Evolutionary conservation across 345 rosid species (phyloP).

Genomic region (Nephelium lappaceum): DNA sequence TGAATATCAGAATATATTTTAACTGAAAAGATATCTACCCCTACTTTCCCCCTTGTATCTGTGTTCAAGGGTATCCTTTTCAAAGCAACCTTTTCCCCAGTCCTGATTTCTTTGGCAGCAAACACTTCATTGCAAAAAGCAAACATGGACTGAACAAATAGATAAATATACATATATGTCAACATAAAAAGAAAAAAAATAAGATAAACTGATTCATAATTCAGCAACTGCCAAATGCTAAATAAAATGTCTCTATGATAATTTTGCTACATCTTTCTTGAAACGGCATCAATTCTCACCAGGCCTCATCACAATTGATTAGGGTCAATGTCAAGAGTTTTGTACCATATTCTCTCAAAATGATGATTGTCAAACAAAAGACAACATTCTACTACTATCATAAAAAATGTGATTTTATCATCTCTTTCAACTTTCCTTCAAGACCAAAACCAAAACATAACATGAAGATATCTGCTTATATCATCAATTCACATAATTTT

Average conservation of each 20-base stretch:
- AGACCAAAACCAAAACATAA: too few species aligned
- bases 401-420: too few species aligned
- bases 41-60: constrained; percentile 63
- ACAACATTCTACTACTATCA: too few species aligned
- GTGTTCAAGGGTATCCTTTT: constrained; percentile 97
- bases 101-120: constrained; percentile 85
- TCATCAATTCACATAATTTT: too few species aligned
- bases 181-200: too few species aligned
- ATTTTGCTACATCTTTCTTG: too few species aligned
- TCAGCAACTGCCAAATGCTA: not conserved
- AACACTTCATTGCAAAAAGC: constrained; percentile 75
- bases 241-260: too few species aligned
- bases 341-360: not conserved
- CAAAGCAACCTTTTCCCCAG: constrained; percentile 91
- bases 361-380: not conserved
- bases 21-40: constrained; percentile 48
- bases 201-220: too few species aligned
- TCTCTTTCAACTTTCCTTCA: too few species aligned
- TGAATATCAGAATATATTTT: not conserved
- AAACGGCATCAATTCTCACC: too few species aligned
- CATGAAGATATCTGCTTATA: too few species aligned
- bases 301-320: not conserved
- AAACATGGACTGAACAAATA: not conserved
- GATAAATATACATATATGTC: not conserved
- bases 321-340: not conserved